Base-by-base conservation (phyloP, 2,329 filamentous ascomycete genomes). In the Xylaria digitata region DNA sequence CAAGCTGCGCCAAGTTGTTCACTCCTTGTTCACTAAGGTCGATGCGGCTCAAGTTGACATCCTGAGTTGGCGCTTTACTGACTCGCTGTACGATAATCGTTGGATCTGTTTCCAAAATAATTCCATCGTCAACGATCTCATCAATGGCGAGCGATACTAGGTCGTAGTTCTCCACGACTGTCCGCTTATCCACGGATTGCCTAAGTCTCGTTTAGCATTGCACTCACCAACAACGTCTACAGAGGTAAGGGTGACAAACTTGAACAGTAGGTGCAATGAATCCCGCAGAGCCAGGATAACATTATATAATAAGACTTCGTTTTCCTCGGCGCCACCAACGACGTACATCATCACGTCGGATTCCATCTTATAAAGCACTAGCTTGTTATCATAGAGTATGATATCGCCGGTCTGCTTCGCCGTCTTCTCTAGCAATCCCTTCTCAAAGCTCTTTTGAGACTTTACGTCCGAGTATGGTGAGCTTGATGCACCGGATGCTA, bases 161-260 rank as follows among this genome's bases (percentile, higher is more conserved):
- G 81, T 98, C 96, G 85, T 98, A 99, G 87, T 98, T 98, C 82
- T 99, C 96, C 77, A 98, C 91, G 72, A 98, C 94, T 65, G 96
- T 98, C 73, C 96, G 91, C 87, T 97, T 97, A 84, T 99, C 96
- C 57, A 96, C 94, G 40, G 93, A 93, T 86, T 96, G 95, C 81
- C 93, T 97, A 72, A 49, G 13, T 57, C 11, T 2, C 34, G 9
- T 19, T 74, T 63, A 74, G 72, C n/a, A 40, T 42, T 26, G 13
- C 9, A 42, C 3, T 62, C 40, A 42, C 37, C 23, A 61, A 19
- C 23, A 49, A 26, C n/a, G 17, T 23, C 26, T 7, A 45, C 46
- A n/a, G 15, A 11, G 9, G 42, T 1, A 21, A 46, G 30, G 55
- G 43, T 26, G 21, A 75, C 88, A 69, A 83, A 97, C 94, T 97